phyloP scores from a whole-genome alignment of 345 rosid genomes.

The Cochlearia excelsa region DNA sequence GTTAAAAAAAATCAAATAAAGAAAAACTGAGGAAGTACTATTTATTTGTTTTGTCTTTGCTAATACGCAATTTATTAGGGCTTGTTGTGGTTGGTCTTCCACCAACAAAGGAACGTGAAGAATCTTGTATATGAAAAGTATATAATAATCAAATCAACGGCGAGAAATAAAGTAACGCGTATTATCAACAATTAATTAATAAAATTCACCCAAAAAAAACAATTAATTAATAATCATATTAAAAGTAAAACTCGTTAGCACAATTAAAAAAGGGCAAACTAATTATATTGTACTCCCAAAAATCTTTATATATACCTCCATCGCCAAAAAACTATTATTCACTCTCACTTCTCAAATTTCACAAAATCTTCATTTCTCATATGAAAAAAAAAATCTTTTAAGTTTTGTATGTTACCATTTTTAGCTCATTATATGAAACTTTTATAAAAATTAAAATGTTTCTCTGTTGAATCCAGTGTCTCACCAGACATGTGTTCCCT shows the following conservation, averaged over 20 bases:
- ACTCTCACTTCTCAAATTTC: slow-evolving; percentile 6
- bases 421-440: slow-evolving; percentile 22
- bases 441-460: slow-evolving; percentile 18
- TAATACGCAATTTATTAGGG: slow-evolving; percentile 17
- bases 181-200: not conserved
- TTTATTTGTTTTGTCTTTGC: not conserved
- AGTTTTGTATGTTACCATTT: slow-evolving; percentile 24
- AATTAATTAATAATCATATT: not conserved
- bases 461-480: slow-evolving; percentile 29
- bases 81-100: slow-evolving; percentile 26
- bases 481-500: slow-evolving; percentile 34
- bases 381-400: not conserved
- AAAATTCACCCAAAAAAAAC: too few species aligned
- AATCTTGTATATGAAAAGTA: not conserved
- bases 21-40: too few species aligned
- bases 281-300: not conserved
- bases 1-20: too few species aligned
- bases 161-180: not conserved
- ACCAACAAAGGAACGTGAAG: slow-evolving; percentile 22
- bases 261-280: not conserved
- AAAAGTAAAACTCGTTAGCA: not conserved
- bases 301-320: slow-evolving; percentile 18
- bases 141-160: not conserved
- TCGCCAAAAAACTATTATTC: slow-evolving; percentile 17
- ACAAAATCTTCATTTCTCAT: not conserved